Conservation (phyloP, 164 flowering plant genomes). For the Dillenia suffruticosa region DNA sequence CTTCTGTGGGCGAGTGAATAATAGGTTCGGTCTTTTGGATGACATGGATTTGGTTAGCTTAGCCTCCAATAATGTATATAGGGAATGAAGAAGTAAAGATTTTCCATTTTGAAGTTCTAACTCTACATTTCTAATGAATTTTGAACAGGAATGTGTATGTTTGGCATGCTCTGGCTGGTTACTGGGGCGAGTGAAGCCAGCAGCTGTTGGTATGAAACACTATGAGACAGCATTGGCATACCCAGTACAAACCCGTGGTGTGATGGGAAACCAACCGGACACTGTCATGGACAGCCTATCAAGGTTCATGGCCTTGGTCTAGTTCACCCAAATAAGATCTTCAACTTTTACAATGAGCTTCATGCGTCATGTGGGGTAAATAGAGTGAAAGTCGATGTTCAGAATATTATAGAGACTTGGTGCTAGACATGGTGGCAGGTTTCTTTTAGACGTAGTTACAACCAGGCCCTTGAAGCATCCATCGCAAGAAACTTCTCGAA, state of each 20-base stretch:
- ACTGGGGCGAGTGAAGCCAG: constrained; percentile 97
- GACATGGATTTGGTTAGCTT: too few species aligned
- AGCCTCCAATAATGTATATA: too few species aligned
- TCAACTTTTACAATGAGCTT: constrained; percentile 88
- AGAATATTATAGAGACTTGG: constrained; percentile 92
- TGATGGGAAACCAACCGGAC: constrained; percentile 87
- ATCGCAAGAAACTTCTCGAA: constrained; percentile 70
- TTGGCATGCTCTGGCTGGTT: constrained; percentile 97
- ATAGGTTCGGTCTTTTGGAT: too few species aligned
- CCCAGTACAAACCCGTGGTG: constrained; percentile 82
- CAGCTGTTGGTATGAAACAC: constrained; percentile 82
- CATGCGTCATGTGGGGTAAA: constrained; percentile 89
- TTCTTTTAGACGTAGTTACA: constrained; percentile 71
- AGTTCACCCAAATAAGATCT: constrained; percentile 80
- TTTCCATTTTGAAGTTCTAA: background rate
- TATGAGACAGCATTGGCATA: constrained; percentile 73
- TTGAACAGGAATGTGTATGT: constrained; percentile 67
- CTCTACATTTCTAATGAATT: background rate
- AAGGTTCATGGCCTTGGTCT: constrained; percentile 78
- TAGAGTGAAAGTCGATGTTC: constrained; percentile 94
- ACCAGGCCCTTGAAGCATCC: constrained; percentile 91
- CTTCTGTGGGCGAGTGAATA: too few species aligned
- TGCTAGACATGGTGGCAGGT: constrained; percentile 93
- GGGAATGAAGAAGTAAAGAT: background rate
- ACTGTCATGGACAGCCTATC: constrained; percentile 88